These are phyloP conservation scores for Huiozyma naganishii DNA, from an alignment of 805 yeast species.

Conservation along the genomic window DNA sequence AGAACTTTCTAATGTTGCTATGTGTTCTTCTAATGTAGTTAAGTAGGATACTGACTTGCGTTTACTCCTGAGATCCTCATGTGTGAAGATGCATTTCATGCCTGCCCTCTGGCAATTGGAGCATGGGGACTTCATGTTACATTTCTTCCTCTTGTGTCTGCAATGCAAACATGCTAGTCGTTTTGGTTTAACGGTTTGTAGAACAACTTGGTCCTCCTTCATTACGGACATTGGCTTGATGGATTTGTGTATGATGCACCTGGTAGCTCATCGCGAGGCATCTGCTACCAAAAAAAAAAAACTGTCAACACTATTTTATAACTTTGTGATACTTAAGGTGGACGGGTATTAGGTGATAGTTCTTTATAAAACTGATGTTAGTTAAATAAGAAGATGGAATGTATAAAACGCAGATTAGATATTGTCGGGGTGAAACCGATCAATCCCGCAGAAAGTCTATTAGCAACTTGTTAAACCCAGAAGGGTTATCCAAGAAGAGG, in stretches of 20 bases:
- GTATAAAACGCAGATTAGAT: too few species aligned
- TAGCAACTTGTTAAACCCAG: slow-evolving; percentile 40
- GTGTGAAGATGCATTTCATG: slow-evolving; percentile 34
- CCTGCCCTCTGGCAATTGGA: slow-evolving; percentile 33
- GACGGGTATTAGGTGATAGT: too few species aligned
- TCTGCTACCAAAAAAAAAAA: too few species aligned
- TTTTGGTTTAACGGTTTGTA: background rate
- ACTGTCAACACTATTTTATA: too few species aligned
- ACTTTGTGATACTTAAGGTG: too few species aligned
- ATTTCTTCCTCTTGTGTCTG: slow-evolving; percentile 29
- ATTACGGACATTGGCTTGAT: background rate
- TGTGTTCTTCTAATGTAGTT: slow-evolving; percentile 27
- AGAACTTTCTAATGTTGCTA: slow-evolving; percentile 13
- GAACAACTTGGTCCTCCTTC: background rate
- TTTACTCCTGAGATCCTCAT: slow-evolving; percentile 36
- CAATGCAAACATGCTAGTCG: slow-evolving; percentile 15
- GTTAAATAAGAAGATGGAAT: too few species aligned
- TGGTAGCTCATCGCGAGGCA: too few species aligned
- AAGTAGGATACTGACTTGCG: slow-evolving; percentile 38
- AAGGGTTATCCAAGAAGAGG: slow-evolving; percentile 56
- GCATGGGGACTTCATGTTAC: slow-evolving; percentile 38
- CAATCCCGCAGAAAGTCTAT: slow-evolving; percentile 14
- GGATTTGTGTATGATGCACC: too few species aligned
- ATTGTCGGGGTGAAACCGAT: too few species aligned
- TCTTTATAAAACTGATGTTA: too few species aligned